Evolutionary conservation across 192 early-diverging fungal genomes (phyloP).

Genomic region (Jimgerdemannia flammicorona): DNA sequence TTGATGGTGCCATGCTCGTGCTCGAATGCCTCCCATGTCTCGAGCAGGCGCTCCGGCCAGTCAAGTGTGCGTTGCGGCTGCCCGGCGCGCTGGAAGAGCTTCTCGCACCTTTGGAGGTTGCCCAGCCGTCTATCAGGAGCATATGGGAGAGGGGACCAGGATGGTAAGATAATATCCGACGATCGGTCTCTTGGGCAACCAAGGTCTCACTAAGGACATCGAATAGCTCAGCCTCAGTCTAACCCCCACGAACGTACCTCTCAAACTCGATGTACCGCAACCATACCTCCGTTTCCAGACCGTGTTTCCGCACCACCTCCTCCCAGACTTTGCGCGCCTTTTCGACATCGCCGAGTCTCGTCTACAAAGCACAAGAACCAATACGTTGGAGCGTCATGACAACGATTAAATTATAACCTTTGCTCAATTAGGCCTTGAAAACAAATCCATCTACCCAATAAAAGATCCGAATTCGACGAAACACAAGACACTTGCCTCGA

Average conservation of each 20-base stretch:
- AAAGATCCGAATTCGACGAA: neutral
- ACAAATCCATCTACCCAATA: neutral
- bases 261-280: conserved; percentile 36
- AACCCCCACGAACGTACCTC: conserved; percentile 4
- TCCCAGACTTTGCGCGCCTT: conserved; percentile 37
- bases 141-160: neutral
- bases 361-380: conserved; percentile 2
- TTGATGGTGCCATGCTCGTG: conserved; percentile 1
- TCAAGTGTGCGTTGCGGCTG: conserved; percentile 18
- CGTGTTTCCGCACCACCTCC: conserved; percentile 20
- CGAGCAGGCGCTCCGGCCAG: conserved; percentile 34
- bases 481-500: conserved; percentile 17
- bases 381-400: too few species aligned
- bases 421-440: too few species aligned
- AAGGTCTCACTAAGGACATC: neutral
- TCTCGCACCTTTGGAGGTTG: conserved; percentile 13
- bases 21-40: conserved; percentile 30
- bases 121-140: conserved; percentile 1
- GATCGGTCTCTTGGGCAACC: neutral
- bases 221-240: neutral
- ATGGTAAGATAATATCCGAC: neutral
- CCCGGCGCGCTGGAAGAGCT: conserved; percentile 24
- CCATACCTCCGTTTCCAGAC: conserved; percentile 28
- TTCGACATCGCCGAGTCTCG: conserved; percentile 12
- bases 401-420: too few species aligned